Evolutionary conservation across 257 asterid genomes (phyloP).

Genomic region (Cynanchum wilfordii): DNA sequence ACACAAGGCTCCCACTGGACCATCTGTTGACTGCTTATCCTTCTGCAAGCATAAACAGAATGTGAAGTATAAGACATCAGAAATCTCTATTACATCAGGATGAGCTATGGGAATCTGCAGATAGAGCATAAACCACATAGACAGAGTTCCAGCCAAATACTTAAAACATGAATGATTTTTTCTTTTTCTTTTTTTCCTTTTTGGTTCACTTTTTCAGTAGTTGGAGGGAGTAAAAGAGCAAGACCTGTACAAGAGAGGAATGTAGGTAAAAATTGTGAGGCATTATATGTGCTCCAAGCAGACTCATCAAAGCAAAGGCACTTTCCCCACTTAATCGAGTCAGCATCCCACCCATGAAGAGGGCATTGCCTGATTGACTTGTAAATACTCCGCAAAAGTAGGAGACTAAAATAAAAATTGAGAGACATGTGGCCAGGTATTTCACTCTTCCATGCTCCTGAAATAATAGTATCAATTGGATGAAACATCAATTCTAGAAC

Average conservation of each 20-base stretch:
- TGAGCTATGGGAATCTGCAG: not conserved
- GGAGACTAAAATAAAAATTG: constrained; percentile 46
- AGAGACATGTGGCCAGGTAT: constrained; percentile 48
- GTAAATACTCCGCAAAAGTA: constrained; percentile 62
- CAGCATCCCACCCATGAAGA: constrained; percentile 51
- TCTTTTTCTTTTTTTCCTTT: too few species aligned
- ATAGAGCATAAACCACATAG: not conserved
- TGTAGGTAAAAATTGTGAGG: constrained; percentile 96
- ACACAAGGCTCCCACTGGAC: constrained; percentile 53
- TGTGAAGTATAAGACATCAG: not conserved
- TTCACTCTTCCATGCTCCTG: constrained; percentile 69
- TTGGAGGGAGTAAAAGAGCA: constrained; percentile 13
- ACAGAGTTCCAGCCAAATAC: not conserved
- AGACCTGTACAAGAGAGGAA: constrained; percentile 88
- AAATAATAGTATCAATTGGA: constrained; percentile 15
- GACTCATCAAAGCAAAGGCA: constrained; percentile 79
- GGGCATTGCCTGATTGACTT: constrained; percentile 59
- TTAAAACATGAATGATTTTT: not conserved
- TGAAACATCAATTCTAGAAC: not conserved
- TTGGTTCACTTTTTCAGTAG: too few species aligned
- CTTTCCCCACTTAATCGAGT: constrained; percentile 74
- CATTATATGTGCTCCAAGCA: constrained; percentile 90
- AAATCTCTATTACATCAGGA: not conserved
- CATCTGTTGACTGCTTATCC: constrained; percentile 37
- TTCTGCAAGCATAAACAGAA: constrained; percentile 49